Base-by-base conservation (phyloP, 2,329 filamentous ascomycete genomes). In the Botrytis galanthina region DNA sequence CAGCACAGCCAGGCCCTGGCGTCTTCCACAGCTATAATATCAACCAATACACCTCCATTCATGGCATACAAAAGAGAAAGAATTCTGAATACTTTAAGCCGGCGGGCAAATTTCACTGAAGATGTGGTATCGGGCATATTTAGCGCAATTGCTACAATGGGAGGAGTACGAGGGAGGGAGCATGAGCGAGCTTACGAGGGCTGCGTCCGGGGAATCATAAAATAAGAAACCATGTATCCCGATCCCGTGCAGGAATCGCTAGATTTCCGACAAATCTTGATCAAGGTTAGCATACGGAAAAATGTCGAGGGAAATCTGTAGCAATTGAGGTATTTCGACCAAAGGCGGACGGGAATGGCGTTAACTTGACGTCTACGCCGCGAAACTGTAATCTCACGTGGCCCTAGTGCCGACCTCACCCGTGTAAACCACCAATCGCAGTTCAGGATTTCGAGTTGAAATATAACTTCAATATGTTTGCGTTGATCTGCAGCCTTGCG, bases 391-490 rank as follows among this genome's bases (percentile, higher is more conserved):
- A 70, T 61, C 44, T 70, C 42, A 60, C 42, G 54, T 62, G 68
- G 54, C 54, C 54, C 22, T 35, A 14, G 22, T 44, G 42, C 39
- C 32, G 54, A 46, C 54, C 54, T 35, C 22, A 12, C 14, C 42
- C 54, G 20, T 62, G 37, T 70, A 46, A 18, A 61, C 37, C 7
- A 29, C 54, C 48, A 62, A 62, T 46, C 20, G 35, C 9, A 37
- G 46, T 66, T 54, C 35, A 35, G n/a, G 37, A 9, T 51, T 32
- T 54, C 26, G 60, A 42, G 29, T 60, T 16, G 22, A 42, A 29
- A 69, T 57, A 37, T 37, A 69, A 57, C 48, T 57, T 69, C 62
- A 72, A 72, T 37, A 68, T 48, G 39, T 26, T 46, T 39, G n/a
- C 37, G 39, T 37, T 69, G 32, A 73, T 35, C 32, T 73, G 63